phyloP scores from a whole-genome alignment of 23 red algal species.

The Gracilaria gracilis region DNA sequence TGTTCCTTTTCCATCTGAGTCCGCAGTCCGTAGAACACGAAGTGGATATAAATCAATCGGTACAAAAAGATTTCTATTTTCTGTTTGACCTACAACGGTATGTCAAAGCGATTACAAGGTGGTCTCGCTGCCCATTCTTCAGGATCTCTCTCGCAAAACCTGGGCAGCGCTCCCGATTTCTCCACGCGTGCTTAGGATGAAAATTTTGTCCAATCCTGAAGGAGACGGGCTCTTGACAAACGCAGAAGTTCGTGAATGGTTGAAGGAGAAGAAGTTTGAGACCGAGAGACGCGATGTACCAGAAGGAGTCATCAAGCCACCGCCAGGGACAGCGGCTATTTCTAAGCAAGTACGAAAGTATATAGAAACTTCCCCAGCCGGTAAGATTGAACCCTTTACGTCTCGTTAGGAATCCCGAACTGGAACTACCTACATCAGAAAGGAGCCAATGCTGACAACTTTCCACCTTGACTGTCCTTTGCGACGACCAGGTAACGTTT shows the following conservation, averaged over 20 bases:
- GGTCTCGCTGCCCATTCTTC: too few relatives aligned
- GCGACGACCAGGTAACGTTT: background rate
- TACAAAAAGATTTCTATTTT: too few relatives aligned
- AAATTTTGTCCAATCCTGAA: conserved; percentile 53
- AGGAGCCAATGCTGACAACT: background rate
- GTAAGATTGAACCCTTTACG: background rate
- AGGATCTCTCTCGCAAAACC: too few relatives aligned
- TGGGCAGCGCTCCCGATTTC: too few relatives aligned
- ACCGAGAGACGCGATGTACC: conserved; percentile 30
- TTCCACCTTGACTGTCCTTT: background rate
- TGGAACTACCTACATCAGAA: background rate
- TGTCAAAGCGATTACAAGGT: too few relatives aligned
- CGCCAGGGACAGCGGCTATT: conserved; percentile 26
- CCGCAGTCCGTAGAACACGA: too few relatives aligned
- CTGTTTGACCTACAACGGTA: too few relatives aligned
- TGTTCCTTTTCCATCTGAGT: too few relatives aligned
- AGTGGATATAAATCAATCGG: too few relatives aligned
- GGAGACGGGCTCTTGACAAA: conserved; percentile 59
- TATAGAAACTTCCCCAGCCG: conserved; percentile 49
- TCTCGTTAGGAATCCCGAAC: background rate
- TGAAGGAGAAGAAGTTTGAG: conserved; percentile 69
- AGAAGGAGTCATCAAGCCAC: conserved; percentile 21
- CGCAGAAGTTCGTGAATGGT: conserved; percentile 54
- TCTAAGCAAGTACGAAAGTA: conserved; percentile 44
- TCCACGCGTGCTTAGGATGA: conserved; percentile 5